These are phyloP conservation scores for Volvariella volvacea DNA, from an alignment of 1,284 basidiomycete genomes.

Conservation along the genomic window DNA sequence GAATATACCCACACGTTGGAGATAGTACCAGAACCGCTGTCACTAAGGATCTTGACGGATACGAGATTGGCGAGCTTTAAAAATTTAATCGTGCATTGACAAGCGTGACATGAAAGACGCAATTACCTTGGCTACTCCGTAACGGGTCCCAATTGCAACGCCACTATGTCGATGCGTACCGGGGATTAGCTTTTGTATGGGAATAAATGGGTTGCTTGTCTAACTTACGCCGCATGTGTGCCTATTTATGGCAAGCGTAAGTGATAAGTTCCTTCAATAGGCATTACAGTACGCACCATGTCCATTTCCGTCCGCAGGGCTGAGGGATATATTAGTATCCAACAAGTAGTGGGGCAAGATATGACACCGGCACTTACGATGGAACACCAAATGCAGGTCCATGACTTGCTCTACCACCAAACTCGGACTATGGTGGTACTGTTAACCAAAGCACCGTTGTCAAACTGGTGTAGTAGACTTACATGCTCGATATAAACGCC, in stretches of 20 bases:
- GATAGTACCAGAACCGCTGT: constrained; percentile 3
- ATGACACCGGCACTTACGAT: too few relatives aligned
- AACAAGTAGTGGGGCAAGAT: too few relatives aligned
- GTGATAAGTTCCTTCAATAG: neutral
- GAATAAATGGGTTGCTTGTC: neutral
- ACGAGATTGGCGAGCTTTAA: neutral
- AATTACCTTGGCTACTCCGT: constrained; percentile 8
- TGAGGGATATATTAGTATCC: too few relatives aligned
- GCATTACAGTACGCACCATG: neutral
- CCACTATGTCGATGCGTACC: too few relatives aligned
- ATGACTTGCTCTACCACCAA: constrained; percentile 7
- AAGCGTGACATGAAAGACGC: too few relatives aligned
- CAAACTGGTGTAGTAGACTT: neutral
- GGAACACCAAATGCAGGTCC: constrained; percentile 10
- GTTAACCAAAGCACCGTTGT: neutral
- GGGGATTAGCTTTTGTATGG: too few relatives aligned
- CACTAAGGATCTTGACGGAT: neutral
- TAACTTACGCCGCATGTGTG: neutral
- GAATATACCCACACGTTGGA: neutral
- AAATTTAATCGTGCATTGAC: too few relatives aligned
- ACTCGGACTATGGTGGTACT: constrained; percentile 2
- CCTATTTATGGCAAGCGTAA: neutral
- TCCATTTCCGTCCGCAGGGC: constrained; percentile 4
- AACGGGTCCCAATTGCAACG: constrained; percentile 5
- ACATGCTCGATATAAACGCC: constrained; percentile 5